A percentile compares a stretch with the other conserved stretches of the same genome.
phyloP scores from a whole-genome alignment of 768 basidiomycete species.

The Neoboletus magnificus region DNA sequence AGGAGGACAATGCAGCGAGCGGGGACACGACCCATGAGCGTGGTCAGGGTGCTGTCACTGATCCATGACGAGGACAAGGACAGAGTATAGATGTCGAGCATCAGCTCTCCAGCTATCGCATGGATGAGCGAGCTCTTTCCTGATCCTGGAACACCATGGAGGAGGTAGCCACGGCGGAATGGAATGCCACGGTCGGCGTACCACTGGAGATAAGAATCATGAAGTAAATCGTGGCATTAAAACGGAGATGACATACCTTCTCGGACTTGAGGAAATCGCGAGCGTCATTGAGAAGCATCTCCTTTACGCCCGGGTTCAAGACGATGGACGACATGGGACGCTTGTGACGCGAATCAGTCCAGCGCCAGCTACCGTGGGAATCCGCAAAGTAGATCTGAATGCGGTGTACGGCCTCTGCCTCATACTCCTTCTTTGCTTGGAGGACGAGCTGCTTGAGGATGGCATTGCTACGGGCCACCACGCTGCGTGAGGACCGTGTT shows the following conservation, averaged over 20 bases:
- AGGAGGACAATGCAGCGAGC: slow-evolving; percentile 82
- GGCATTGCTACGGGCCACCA: slow-evolving; percentile 78
- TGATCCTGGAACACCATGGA: slow-evolving; percentile 81
- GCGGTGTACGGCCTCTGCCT: slow-evolving; percentile 80
- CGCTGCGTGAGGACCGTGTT: slow-evolving; percentile 41
- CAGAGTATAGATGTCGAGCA: slow-evolving; percentile 90
- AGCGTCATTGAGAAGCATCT: slow-evolving; percentile 80
- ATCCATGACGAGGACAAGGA: slow-evolving; percentile 86
- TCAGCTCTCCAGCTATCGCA: slow-evolving; percentile 82
- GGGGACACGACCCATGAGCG: slow-evolving; percentile 84
- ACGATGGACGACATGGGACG: slow-evolving; percentile 87
- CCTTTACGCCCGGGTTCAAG: slow-evolving; percentile 83
- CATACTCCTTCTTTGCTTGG: slow-evolving; percentile 86
- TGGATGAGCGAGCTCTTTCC: slow-evolving; percentile 88
- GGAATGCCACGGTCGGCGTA: slow-evolving; percentile 93
- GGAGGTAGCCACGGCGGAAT: slow-evolving; percentile 83
- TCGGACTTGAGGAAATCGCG: slow-evolving; percentile 82
- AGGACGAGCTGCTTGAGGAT: slow-evolving; percentile 87
- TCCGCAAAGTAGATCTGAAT: slow-evolving; percentile 91
- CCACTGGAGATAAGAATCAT: slow-evolving; percentile 49
- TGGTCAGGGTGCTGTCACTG: slow-evolving; percentile 80
- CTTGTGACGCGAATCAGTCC: slow-evolving; percentile 85
- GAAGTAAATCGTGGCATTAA: background rate
- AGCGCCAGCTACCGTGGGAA: slow-evolving; percentile 83
- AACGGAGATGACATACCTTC: slow-evolving; percentile 46